Evolutionary conservation across 805 yeast genomes (phyloP).

Genomic region (Wickerhamomyces ciferrii): DNA sequence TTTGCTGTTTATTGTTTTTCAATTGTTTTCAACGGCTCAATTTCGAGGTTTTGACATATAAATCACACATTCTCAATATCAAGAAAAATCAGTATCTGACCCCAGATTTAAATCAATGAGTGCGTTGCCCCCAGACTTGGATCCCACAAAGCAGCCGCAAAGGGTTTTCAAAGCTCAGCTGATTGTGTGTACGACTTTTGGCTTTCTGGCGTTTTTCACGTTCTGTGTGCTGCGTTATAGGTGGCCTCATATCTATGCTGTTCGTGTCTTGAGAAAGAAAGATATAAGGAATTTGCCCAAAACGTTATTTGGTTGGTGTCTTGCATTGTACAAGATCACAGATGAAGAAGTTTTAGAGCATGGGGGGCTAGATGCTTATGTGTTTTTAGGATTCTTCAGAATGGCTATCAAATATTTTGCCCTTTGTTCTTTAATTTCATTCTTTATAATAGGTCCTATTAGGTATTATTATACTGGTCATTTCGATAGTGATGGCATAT

Average conservation of each 20-base stretch:
- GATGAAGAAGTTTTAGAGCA: conserved; percentile 80
- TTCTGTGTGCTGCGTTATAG: conserved; percentile 69
- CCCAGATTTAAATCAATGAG: conserved; percentile 12
- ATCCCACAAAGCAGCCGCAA: conserved; percentile 24
- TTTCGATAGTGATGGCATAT: conserved; percentile 55
- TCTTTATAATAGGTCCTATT: conserved; percentile 78
- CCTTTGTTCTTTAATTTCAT: conserved; percentile 63
- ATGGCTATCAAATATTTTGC: conserved; percentile 75
- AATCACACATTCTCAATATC: background rate
- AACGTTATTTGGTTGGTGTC: conserved; percentile 84
- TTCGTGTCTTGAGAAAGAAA: conserved; percentile 43
- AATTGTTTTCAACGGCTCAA: too few relatives aligned
- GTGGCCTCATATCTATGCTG: conserved; percentile 83
- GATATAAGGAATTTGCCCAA: conserved; percentile 27
- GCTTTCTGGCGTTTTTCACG: conserved; percentile 57
- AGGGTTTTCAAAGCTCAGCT: conserved; percentile 80
- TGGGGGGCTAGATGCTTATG: conserved; percentile 93
- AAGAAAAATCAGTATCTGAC: background rate
- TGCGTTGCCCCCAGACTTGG: conserved; percentile 24
- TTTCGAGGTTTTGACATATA: too few relatives aligned
- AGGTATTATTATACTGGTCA: conserved; percentile 80
- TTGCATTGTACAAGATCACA: conserved; percentile 53
- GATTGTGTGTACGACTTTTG: conserved; percentile 63
- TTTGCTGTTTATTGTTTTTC: too few relatives aligned
- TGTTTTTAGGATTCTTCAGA: conserved; percentile 83